phyloP scores from a whole-genome alignment of 108 stramenopile species.

The Nitzschia sp. region DNA sequence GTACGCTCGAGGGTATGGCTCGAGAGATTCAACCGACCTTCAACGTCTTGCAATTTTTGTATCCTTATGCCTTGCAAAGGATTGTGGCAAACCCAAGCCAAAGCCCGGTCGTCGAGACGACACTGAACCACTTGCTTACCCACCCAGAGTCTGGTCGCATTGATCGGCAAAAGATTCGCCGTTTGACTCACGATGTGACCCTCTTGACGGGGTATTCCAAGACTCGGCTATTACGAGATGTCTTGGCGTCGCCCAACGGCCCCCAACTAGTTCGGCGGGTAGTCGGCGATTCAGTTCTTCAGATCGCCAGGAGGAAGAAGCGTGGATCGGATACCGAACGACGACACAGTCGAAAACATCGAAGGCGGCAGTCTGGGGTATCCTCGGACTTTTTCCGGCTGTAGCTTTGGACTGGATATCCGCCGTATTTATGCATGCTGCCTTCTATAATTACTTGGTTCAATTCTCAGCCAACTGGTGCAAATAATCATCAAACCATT shows the following conservation, averaged over 20 bases:
- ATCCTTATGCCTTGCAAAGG: constrained; percentile 63
- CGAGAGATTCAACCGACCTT: constrained; percentile 65
- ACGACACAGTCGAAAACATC: no score
- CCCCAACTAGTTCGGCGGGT: constrained; percentile 37
- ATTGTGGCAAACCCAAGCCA: constrained; percentile 59
- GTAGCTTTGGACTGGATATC: no score
- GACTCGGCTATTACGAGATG: constrained; percentile 53
- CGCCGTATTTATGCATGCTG: no score
- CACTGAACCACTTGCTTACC: constrained; percentile 51
- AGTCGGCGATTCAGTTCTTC: constrained; percentile 32
- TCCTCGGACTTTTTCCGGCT: no score
- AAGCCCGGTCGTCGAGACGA: constrained; percentile 57
- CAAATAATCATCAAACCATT: no score
- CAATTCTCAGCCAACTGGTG: no score
- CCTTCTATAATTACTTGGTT: no score
- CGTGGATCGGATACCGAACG: no score
- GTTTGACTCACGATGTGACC: constrained; percentile 55
- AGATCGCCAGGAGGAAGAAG: no score
- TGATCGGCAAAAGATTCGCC: constrained; percentile 39
- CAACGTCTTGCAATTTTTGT: constrained; percentile 67
- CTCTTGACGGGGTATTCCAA: constrained; percentile 53
- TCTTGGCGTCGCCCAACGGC: constrained; percentile 51
- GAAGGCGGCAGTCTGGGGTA: no score
- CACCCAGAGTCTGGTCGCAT: constrained; percentile 40
- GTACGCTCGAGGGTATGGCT: constrained; percentile 76